These are phyloP conservation scores for Monilinia vaccinii-corymbosi DNA, from an alignment of 2,329 filamentous ascomycete genomes.

Conservation along the genomic window DNA sequence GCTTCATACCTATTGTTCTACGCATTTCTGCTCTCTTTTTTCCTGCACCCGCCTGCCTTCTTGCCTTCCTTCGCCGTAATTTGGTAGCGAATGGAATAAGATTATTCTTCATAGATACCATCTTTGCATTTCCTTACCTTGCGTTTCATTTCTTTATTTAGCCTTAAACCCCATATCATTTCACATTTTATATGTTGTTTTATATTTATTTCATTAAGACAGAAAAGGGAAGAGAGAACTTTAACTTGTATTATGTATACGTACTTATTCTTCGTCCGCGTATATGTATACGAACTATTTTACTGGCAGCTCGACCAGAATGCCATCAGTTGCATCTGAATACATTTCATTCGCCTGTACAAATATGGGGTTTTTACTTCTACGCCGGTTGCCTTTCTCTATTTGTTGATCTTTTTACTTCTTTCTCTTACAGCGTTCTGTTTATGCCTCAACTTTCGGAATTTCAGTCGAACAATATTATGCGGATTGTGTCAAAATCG, in stretches of 20 bases:
- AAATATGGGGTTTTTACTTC: slow-evolving; percentile 5
- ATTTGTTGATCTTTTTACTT: slow-evolving; percentile 69
- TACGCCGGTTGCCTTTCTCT: slow-evolving; percentile 29
- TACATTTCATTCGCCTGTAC: background rate
- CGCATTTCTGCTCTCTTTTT: slow-evolving; percentile 3
- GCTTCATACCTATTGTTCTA: slow-evolving; percentile 5
- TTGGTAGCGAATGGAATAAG: background rate
- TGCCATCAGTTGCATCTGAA: background rate
- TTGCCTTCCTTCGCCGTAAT: background rate
- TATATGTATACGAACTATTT: slow-evolving; percentile 4
- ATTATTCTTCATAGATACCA: slow-evolving; percentile 2
- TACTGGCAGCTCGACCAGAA: background rate
- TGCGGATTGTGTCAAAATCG: background rate
- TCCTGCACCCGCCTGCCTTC: slow-evolving; percentile 2
- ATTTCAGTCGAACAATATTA: slow-evolving; percentile 54
- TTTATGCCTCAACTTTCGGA: slow-evolving; percentile 79
- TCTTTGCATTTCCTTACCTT: slow-evolving; percentile 5
- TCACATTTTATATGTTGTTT: background rate
- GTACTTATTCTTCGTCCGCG: background rate
- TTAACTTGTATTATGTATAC: slow-evolving; percentile 4
- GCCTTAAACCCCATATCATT: background rate
- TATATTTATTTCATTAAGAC: background rate
- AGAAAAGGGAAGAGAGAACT: background rate
- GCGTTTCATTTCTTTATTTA: background rate
- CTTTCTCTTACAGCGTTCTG: slow-evolving; percentile 71